Base-by-base conservation (phyloP, 352 stramenopile genomes). In the Phytophthora megakarya region DNA sequence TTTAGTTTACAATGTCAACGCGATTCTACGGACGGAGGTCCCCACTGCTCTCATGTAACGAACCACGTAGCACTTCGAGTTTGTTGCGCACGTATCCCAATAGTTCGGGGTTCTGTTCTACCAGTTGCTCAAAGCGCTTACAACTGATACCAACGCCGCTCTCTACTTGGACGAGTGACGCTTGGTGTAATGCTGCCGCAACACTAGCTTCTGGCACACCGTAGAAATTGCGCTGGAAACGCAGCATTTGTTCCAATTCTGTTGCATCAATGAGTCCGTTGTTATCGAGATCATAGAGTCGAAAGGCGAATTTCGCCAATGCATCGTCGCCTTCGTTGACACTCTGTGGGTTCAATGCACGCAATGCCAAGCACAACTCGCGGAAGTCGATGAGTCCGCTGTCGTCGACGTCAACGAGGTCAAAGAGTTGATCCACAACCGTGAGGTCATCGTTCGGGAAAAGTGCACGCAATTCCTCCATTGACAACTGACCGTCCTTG, bases 381-480 rank as follows among this genome's bases (percentile, higher is more conserved):
- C 82, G 78, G 56, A 91, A 92, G 54, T 92, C 82, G 53, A 92
- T 87, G 47, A 75, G 70, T 16, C 82, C 82, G 42, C 75, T 88
- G 50, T 78, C 75, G 42, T 92, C 72, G 5, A 72, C 37, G 45
- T 92, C 82, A 7, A 92, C 61, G 43, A 92, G 65, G 30, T 78
- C 51, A 33, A 89, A 89, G 38, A 89, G 67, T 25, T 84, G 76
- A 50, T 77, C 62, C 10, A 92, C 70, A 25, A 92, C 61, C 45
- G 70, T 61, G 0, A 65, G 63, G 32, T 87, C 73, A 49, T 89
- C 82, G 5, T 47, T 52, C 0, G 74, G 75, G 23, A 92, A 88
- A 0, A 87, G 57, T 18, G 62, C 49, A 21, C 64, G 70, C n/a
- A 89, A 69, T 22, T 92, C 82, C n/a, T 84, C 74, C 32, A 88